phyloP scores from a whole-genome alignment of 1,139 yeast genomes.

The Hansenula sp. region DNA sequence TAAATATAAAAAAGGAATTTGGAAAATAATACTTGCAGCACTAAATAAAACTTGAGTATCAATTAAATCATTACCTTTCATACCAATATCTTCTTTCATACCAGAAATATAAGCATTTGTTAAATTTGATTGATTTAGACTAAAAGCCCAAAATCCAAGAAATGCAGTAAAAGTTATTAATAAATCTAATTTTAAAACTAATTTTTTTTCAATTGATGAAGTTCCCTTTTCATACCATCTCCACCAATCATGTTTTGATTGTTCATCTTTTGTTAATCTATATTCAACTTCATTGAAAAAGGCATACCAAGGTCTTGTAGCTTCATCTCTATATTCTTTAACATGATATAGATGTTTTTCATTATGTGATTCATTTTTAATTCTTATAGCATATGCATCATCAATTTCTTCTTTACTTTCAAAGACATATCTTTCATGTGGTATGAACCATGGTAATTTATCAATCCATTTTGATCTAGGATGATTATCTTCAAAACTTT shows the following conservation, averaged over 20 bases:
- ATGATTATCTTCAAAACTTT: no score
- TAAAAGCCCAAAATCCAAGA: slow-evolving; percentile 63
- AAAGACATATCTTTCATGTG: not conserved
- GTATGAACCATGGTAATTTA: not conserved
- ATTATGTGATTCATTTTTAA: not conserved
- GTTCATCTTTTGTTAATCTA: slow-evolving; percentile 35
- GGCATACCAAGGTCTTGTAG: slow-evolving; percentile 56
- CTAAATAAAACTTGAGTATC: slow-evolving; percentile 46
- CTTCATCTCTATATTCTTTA: slow-evolving; percentile 55
- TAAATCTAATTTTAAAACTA: slow-evolving; percentile 54
- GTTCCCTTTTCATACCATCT: slow-evolving; percentile 59
- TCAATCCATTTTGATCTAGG: no score
- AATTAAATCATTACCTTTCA: slow-evolving; percentile 58
- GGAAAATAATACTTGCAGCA: slow-evolving; percentile 48
- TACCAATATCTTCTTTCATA: slow-evolving; percentile 40
- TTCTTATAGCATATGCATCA: not conserved
- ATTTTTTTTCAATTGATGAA: slow-evolving; percentile 44
- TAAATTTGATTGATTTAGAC: slow-evolving; percentile 52
- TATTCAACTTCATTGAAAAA: slow-evolving; percentile 61
- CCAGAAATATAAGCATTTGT: slow-evolving; percentile 60
- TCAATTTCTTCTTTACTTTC: not conserved
- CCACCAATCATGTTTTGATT: slow-evolving; percentile 48
- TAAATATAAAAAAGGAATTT: slow-evolving; percentile 29
- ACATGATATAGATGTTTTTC: not conserved
- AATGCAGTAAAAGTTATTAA: slow-evolving; percentile 52